Evolutionary conservation across 1,284 basidiomycete genomes (phyloP).

Genomic region (Apiotrichum mycotoxinovorans): DNA sequence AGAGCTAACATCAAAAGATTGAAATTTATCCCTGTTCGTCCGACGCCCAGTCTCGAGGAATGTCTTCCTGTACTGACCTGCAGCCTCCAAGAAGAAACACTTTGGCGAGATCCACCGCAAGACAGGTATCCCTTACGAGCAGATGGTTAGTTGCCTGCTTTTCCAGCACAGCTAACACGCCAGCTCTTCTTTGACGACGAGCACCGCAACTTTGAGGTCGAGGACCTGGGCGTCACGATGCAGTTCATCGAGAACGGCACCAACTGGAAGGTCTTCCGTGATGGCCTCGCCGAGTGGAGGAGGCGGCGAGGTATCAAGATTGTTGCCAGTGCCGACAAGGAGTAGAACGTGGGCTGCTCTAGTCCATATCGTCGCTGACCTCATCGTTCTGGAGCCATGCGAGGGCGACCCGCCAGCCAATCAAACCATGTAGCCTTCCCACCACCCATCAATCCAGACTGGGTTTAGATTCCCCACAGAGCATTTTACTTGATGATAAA

Average conservation of each 20-base stretch:
- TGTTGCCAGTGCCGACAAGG: neutral
- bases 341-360: no score
- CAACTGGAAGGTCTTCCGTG: constrained; percentile 28
- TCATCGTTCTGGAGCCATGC: no score
- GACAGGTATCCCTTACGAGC: constrained; percentile 74
- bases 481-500: no score
- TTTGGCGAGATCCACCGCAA: constrained; percentile 71
- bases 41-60: neutral
- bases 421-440: no score
- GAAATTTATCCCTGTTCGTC: constrained; percentile 75
- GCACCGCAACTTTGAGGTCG: constrained; percentile 68
- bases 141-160: constrained; percentile 64
- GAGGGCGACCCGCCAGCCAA: no score
- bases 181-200: constrained; percentile 83
- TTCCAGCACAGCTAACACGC: neutral
- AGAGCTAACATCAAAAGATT: constrained; percentile 48
- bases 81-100: constrained; percentile 76
- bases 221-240: constrained; percentile 69
- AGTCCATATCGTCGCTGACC: no score
- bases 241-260: constrained; percentile 42
- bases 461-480: no score
- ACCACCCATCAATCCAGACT: no score
- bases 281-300: constrained; percentile 38
- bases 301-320: constrained; percentile 23
- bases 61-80: neutral